Base-by-base conservation (phyloP, 768 basidiomycete species). In the Boletus pseudo-olivaceus region DNA sequence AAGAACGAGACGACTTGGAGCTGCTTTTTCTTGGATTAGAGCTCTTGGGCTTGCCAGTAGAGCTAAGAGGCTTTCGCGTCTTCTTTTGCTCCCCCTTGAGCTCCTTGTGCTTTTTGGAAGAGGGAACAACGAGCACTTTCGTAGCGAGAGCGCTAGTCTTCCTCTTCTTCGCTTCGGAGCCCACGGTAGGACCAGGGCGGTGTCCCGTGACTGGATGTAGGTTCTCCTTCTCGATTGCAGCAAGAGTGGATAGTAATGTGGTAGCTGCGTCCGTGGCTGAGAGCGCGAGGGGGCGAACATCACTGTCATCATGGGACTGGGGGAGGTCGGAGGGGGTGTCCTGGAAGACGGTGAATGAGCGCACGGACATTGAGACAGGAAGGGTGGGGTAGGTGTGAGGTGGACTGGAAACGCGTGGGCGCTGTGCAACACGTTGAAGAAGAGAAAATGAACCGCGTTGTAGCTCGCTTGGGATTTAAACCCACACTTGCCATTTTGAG, bases 171-270 rank as follows among this genome's bases (percentile, higher is more conserved):
- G 69, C 67, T 29, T 71, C 66, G 17, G 72, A 68, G 51, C 56
- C 64, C 6, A 59, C 60, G 15, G 73, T 63, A 17, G 76, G 63
- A 34, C 74, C 78, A 3, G 83, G 70, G 35, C 81, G 82, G 55
- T 81, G 78, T 7, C 89, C 89, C 4, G 89, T 90, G 61, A 85
- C 58, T 42, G 89, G 89, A 67, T 90, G 78, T 41, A 84, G 75
- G 66, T 91, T 91, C 72, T 91, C 89, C 77, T 91, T 91, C 75
- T 90, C 87, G 38, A 75, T 62, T 35, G 76, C 69, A 10, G 71
- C 68, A 26, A 70, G 67, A 5, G 75, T 68, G 55, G 73, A 70
- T 51, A 72, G 58, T 8, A 67, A 57, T 60, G 75, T 72, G 57
- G 73, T 59, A 54, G 68, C 60, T 37, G 56, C 47, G 56, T 65